A percentile compares a stretch with the other conserved stretches of the same genome.
Conservation (phyloP, 78 protist species). For the Dictyostelium brefeldianum region DNA sequence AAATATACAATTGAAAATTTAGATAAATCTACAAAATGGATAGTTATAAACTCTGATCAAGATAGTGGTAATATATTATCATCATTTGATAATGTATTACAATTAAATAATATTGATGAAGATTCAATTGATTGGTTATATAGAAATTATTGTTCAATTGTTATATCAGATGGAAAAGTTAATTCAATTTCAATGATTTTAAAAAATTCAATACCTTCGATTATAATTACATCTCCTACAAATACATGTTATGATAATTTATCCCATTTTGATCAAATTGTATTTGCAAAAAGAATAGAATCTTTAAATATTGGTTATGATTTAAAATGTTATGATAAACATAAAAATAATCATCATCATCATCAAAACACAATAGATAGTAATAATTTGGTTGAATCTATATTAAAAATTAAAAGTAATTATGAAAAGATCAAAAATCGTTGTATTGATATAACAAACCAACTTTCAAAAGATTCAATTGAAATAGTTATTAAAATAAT, state of each 20-base stretch:
- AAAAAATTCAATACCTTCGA: neutral
- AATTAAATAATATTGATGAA: neutral
- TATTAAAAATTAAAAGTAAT: neutral
- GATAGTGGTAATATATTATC: neutral
- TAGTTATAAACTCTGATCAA: neutral
- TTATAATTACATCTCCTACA: neutral
- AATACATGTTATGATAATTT: neutral
- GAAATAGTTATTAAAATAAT: neutral
- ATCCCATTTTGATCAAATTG: neutral
- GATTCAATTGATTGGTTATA: slow-evolving; percentile 3
- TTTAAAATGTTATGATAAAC: neutral
- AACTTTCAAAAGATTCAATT: neutral
- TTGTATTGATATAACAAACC: neutral
- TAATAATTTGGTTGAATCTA: neutral
- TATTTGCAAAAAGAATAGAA: neutral
- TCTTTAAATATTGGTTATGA: neutral
- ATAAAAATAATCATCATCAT: neutral
- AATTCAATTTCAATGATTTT: neutral
- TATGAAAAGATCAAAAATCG: slow-evolving; percentile 11
- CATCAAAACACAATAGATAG: too few species aligned
- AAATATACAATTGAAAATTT: slow-evolving; percentile 8
- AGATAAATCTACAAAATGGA: neutral
- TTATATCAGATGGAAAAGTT: neutral
- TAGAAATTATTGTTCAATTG: neutral
- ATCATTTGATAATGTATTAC: neutral